Evolutionary conservation across 306 rosid genomes (phyloP).

Genomic region (Fagus crenata): DNA sequence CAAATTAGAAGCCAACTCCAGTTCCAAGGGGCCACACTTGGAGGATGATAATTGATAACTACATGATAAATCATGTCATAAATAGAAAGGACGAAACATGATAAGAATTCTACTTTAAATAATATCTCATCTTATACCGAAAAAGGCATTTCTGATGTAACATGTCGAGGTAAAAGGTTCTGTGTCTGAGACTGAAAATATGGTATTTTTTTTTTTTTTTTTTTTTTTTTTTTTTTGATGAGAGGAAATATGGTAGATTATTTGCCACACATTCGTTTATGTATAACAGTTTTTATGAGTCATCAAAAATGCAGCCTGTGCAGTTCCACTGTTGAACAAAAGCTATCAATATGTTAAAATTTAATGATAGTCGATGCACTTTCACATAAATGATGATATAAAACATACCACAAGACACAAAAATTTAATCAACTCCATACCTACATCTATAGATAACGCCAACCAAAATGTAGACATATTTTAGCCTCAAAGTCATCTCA

Average conservation of each 20-base stretch:
- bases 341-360: no score
- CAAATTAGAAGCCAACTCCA: not conserved
- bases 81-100: conserved; percentile 22
- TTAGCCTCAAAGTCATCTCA: no score
- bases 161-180: conserved; percentile 4
- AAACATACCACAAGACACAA: no score
- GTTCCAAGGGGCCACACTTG: not conserved
- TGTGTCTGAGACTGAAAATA: conserved; percentile 1
- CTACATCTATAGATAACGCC: no score
- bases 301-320: not conserved
- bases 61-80: not conserved
- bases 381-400: no score
- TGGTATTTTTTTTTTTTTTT: conserved; percentile 1
- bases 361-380: no score
- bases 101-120: conserved; percentile 35
- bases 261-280: conserved; percentile 15
- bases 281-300: not conserved
- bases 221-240: no score
- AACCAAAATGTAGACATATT: no score
- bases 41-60: not conserved
- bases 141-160: conserved; percentile 15
- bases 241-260: conserved; percentile 6
- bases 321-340: not conserved
- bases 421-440: no score
- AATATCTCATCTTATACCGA: conserved; percentile 23